These are phyloP conservation scores for Kregervanrija pseudodelftensis DNA, from an alignment of 805 yeast species.

Conservation along the genomic window DNA sequence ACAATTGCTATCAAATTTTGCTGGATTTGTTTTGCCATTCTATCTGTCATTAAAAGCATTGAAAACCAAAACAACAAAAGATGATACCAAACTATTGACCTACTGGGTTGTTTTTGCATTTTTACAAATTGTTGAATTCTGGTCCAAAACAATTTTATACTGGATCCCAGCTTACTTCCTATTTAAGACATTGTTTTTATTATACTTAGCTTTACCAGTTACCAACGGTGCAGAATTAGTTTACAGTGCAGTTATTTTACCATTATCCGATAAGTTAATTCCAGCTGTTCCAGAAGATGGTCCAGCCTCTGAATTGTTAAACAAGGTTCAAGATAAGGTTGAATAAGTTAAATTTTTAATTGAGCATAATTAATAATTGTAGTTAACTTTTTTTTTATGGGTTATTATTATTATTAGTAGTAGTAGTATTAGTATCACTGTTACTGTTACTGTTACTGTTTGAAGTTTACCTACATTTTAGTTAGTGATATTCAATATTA, in stretches of 20 bases:
- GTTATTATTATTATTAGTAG: too few relatives aligned
- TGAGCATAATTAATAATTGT: too few relatives aligned
- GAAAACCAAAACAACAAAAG: conserved; percentile 57
- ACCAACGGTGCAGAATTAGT: conserved; percentile 79
- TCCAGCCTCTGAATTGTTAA: conserved; percentile 32
- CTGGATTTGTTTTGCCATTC: conserved; percentile 87
- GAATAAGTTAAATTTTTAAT: conserved; percentile 16
- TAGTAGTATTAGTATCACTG: too few relatives aligned
- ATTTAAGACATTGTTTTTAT: conserved; percentile 79
- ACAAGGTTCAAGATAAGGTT: conserved; percentile 42
- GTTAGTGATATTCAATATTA: too few relatives aligned
- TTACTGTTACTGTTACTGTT: too few relatives aligned
- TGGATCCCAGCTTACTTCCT: conserved; percentile 97
- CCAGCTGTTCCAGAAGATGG: conserved; percentile 11
- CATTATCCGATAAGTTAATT: conserved; percentile 45
- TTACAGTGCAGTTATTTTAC: conserved; percentile 59
- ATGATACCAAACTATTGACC: conserved; percentile 84
- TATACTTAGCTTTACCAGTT: conserved; percentile 83
- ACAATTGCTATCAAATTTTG: conserved; percentile 84
- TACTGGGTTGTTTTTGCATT: conserved; percentile 99
- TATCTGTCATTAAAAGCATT: conserved; percentile 82
- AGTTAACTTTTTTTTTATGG: too few relatives aligned
- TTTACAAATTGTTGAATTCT: conserved; percentile 87
- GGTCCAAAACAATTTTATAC: conserved; percentile 88
- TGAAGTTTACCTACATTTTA: too few relatives aligned